These are phyloP conservation scores for Lipomyces spencermartinsiae DNA, from an alignment of 805 yeast genomes.

Conservation along the genomic window DNA sequence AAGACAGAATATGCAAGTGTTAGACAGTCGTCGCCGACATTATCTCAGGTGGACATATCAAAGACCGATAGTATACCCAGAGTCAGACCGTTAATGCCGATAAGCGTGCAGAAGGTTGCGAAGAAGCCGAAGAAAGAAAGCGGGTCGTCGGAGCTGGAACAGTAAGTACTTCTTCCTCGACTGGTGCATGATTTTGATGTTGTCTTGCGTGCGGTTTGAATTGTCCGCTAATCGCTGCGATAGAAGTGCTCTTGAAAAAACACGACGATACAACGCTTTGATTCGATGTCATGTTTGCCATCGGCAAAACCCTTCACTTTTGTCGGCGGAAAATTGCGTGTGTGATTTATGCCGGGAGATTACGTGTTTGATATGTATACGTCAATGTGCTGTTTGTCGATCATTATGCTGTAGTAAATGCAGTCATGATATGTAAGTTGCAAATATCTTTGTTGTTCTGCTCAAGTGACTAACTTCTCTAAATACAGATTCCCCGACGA, in stretches of 20 bases:
- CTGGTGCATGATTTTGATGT: background rate
- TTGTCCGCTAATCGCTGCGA: background rate
- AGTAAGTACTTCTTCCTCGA: background rate
- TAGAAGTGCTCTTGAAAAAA: background rate
- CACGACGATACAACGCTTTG: constrained; percentile 14
- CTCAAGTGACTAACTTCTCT: background rate
- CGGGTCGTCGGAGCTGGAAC: background rate
- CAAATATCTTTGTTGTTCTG: background rate
- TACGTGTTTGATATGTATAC: constrained; percentile 36
- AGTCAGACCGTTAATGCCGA: background rate
- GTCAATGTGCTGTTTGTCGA: constrained; percentile 35
- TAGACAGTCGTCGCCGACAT: background rate
- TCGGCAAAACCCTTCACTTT: constrained; percentile 34
- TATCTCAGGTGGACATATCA: background rate
- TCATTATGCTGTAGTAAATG: constrained; percentile 36
- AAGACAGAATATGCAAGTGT: background rate
- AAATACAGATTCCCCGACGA: constrained; percentile 23
- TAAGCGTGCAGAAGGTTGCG: constrained; percentile 7
- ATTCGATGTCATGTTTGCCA: constrained; percentile 36
- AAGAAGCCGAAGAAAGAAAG: constrained; percentile 7
- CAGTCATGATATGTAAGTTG: constrained; percentile 30
- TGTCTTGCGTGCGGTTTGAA: background rate
- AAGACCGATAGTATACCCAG: background rate
- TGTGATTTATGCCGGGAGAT: constrained; percentile 30
- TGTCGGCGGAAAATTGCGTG: constrained; percentile 30